Evolutionary conservation across 192 early-diverging fungal genomes (phyloP).

Genomic region (Linnemannia elongata): DNA sequence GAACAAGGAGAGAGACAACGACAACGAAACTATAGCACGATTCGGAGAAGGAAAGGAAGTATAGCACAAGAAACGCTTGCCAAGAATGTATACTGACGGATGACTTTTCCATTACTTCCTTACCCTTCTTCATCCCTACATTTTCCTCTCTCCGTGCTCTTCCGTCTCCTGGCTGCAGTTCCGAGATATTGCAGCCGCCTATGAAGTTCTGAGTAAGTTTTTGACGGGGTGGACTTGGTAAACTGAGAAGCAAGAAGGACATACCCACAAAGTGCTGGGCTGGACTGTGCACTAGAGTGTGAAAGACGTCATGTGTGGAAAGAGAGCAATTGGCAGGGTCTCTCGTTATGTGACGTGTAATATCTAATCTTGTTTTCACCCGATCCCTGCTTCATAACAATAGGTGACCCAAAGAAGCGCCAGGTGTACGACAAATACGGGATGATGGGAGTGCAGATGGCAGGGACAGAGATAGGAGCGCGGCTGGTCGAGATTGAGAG

Average conservation of each 20-base stretch:
- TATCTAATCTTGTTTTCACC: neutral
- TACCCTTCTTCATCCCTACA: neutral
- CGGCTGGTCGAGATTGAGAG: slow-evolving; percentile 73
- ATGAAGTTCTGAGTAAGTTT: slow-evolving; percentile 23
- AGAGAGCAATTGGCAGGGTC: neutral
- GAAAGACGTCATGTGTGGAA: neutral
- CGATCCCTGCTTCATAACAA: slow-evolving; percentile 15
- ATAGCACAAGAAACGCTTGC: no score
- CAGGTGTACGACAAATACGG: slow-evolving; percentile 91
- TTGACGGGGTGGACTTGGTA: neutral
- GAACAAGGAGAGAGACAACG: no score
- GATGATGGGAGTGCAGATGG: slow-evolving; percentile 79
- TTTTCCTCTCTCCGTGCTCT: neutral
- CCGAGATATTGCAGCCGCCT: slow-evolving; percentile 27
- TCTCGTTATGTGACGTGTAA: neutral
- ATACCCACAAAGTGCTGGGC: neutral
- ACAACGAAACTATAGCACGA: no score
- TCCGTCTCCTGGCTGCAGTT: slow-evolving; percentile 6
- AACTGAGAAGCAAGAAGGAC: neutral
- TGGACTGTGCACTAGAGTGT: neutral
- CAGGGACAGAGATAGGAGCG: slow-evolving; percentile 72
- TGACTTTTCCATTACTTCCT: neutral
- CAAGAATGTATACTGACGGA: neutral
- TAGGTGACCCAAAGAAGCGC: slow-evolving; percentile 81
- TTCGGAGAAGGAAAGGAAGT: no score